Percentiles rank a stretch among this genome's conserved stretches.
These are phyloP conservation scores for Fraxinus paxiana DNA, from an alignment of 305 asterid genomes.

Conservation along the genomic window DNA sequence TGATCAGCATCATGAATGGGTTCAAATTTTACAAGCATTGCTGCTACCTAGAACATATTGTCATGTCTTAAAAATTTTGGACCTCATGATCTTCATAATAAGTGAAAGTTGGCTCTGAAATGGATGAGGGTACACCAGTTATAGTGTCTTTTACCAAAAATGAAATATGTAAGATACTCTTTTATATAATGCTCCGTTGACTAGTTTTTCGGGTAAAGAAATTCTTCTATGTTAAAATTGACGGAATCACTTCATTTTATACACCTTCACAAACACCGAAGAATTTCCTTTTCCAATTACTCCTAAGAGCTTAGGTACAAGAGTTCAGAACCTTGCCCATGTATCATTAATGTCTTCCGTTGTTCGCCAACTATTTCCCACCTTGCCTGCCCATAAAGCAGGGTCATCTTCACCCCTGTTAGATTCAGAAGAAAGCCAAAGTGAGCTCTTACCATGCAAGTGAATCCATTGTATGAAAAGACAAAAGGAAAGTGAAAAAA, in stretches of 20 bases:
- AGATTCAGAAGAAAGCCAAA: constrained; percentile 25
- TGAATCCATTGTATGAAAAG: background rate
- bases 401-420: constrained; percentile 90
- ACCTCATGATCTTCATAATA: background rate
- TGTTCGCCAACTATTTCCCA: constrained; percentile 98
- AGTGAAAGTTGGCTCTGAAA: background rate
- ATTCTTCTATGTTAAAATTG: background rate
- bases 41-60: background rate
- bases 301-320: constrained; percentile 16
- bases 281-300: background rate
- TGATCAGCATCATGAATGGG: background rate
- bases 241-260: background rate
- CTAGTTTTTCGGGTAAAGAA: background rate
- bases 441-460: constrained; percentile 12
- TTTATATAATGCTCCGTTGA: background rate
- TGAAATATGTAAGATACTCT: background rate
- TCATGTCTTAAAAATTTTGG: background rate
- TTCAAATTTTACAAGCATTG: background rate
- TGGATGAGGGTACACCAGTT: background rate
- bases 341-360: constrained; percentile 87
- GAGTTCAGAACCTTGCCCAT: constrained; percentile 76
- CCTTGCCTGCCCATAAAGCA: constrained; percentile 80
- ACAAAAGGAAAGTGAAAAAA: background rate
- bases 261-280: background rate
- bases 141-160: background rate